Base-by-base conservation (phyloP, 2,329 filamentous ascomycete species). In the Leptographium radiaticola region DNA sequence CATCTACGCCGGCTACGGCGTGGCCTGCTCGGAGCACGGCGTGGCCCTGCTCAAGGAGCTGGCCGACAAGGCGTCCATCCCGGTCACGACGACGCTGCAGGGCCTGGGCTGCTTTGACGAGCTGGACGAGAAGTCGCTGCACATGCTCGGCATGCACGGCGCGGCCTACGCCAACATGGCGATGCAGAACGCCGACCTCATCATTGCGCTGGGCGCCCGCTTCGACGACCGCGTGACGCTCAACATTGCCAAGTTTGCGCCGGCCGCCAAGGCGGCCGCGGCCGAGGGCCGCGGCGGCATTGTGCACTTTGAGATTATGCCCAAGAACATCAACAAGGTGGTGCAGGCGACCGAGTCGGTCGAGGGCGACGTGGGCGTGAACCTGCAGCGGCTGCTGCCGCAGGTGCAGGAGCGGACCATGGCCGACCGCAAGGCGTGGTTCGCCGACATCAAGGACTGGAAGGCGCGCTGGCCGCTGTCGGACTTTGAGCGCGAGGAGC, bases 261-360 rank as follows among this genome's bases (percentile, higher is more conserved):
- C 93, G 4, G 81, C 80, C 52, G 93, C 93, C 46, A 93, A 87
- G 71, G 80, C 82, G 15, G 93, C 93, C 0, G 91, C 89, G 6
- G 75, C 79, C 12, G 87, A 95, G 72, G 83, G 83, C 53, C 86
- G 89, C 58, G 93, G 93, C 63, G 93, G 93, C 64, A 97, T 98
- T 63, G 80, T 97, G 16, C 91, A 98, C 70, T 97, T 97, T 64
- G 91, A 97, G 68, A 91, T 98, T 64, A 86, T 97, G 85, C 91
- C 93, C 63, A 98, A 98, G 83, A 97, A 98, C 75, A 97, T 97
- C 74, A 97, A 97, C 82, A 98, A 97, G 79, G 90, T 97, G 44
- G 86, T 98, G 15, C 89, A 97, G 71, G 90, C 91, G 9, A 96
- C 87, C 44, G 89, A 96, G 72, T 91, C 93, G 47, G 84, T 97